A percentile compares a stretch with the other conserved stretches of the same genome.
These are phyloP conservation scores for Purpureocillium takamizusanense DNA, from an alignment of 2,329 filamentous ascomycete genomes.

Conservation along the genomic window DNA sequence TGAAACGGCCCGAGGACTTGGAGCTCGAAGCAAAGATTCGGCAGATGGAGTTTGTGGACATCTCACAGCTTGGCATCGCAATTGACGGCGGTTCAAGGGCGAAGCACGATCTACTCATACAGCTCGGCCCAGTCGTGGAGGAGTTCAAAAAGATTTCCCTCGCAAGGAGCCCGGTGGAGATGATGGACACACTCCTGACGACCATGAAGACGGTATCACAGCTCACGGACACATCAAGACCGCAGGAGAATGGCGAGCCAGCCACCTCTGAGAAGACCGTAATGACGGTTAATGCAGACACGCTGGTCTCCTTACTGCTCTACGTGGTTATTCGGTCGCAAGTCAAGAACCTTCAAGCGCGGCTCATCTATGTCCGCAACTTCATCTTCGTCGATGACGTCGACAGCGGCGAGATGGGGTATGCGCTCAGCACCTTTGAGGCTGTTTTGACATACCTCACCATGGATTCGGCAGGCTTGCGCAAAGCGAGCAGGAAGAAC, in stretches of 20 bases:
- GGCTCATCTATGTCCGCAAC: conserved; percentile 88
- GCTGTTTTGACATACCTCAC: conserved; percentile 84
- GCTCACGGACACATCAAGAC: conserved; percentile 42
- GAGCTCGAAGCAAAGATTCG: conserved; percentile 84
- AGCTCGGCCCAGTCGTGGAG: conserved; percentile 71
- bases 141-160: conserved; percentile 80
- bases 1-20: conserved; percentile 73
- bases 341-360: conserved; percentile 77
- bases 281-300: conserved; percentile 71
- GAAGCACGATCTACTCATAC: conserved; percentile 72
- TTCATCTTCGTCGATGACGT: conserved; percentile 98
- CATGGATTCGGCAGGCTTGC: conserved; percentile 70
- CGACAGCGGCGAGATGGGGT: conserved; percentile 91
- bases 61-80: conserved; percentile 85
- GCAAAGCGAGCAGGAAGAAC: conserved; percentile 80
- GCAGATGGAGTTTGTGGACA: conserved; percentile 88
- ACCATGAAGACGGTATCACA: conserved; percentile 79
- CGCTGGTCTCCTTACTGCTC: conserved; percentile 81
- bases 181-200: conserved; percentile 70
- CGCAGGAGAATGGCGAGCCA: conserved; percentile 23
- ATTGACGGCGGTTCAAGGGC: conserved; percentile 70
- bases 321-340: conserved; percentile 89
- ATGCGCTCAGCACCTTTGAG: conserved; percentile 91
- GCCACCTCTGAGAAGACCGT: conserved; percentile 42
- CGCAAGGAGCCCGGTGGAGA: conserved; percentile 76